These are phyloP conservation scores for Panaeolus cyanescens DNA, from an alignment of 768 basidiomycete species.

Conservation along the genomic window DNA sequence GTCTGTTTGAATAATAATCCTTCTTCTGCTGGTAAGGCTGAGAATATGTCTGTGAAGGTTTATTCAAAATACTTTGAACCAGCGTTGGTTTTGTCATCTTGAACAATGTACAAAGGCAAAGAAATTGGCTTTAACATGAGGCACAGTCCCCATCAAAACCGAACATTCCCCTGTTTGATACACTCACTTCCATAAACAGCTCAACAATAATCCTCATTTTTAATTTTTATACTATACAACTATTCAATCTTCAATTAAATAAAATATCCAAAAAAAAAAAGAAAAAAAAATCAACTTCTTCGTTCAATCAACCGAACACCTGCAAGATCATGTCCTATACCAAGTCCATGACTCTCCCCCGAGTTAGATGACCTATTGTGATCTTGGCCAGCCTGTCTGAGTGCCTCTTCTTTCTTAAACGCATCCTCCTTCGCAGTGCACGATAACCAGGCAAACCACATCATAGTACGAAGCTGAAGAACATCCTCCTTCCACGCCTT, in stretches of 20 bases:
- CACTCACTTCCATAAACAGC: neutral
- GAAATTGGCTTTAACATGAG: neutral
- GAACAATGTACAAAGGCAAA: neutral
- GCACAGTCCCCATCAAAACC: neutral
- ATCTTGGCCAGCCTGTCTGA: neutral
- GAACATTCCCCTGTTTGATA: neutral
- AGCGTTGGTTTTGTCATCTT: slow-evolving; percentile 35
- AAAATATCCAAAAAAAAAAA: neutral
- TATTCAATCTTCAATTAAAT: no score
- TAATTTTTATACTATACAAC: no score
- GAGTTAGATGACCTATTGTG: neutral
- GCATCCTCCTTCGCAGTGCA: slow-evolving; percentile 43
- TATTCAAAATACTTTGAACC: slow-evolving; percentile 57
- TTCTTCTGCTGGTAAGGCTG: slow-evolving; percentile 37
- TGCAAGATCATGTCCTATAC: neutral
- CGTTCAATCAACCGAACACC: neutral
- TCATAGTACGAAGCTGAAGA: slow-evolving; percentile 86
- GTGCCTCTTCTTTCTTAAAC: slow-evolving; percentile 11
- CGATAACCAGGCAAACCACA: slow-evolving; percentile 92
- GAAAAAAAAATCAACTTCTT: neutral
- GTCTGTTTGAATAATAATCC: slow-evolving; percentile 53
- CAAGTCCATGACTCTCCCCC: neutral
- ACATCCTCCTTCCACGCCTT: slow-evolving; percentile 95
- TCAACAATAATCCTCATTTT: no score
- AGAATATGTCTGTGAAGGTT: slow-evolving; percentile 65